Evolutionary conservation across 306 rosid species (phyloP).

Genomic region (Arachis hypogaea): DNA sequence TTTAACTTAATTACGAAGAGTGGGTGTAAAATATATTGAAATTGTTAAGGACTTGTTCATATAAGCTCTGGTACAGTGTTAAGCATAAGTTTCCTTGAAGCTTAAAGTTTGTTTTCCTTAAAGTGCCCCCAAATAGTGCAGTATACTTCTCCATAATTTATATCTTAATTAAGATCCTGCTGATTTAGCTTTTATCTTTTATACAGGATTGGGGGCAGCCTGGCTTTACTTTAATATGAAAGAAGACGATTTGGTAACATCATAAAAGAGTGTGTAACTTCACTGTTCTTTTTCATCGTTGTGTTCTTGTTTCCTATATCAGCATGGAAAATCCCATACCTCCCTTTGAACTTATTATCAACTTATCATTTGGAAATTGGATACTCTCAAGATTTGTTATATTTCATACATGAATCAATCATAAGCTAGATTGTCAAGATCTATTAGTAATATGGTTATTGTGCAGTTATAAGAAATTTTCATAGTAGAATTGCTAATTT

Average conservation of each 20-base stretch:
- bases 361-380: not conserved
- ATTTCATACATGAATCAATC: constrained; percentile 7
- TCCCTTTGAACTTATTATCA: not conserved
- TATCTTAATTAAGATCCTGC: constrained; percentile 28
- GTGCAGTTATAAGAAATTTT: too few species aligned
- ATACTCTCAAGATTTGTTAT: not conserved
- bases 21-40: too few species aligned
- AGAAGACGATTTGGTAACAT: constrained; percentile 80
- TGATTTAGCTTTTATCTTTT: constrained; percentile 1
- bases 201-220: too few species aligned
- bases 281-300: constrained; percentile 17
- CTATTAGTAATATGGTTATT: too few species aligned
- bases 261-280: constrained; percentile 74
- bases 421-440: not conserved
- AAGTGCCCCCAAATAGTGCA: constrained; percentile 4
- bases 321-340: constrained; percentile 13
- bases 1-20: not conserved
- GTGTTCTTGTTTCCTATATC: constrained; percentile 17
- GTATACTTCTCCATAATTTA: constrained; percentile 9
- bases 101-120: constrained; percentile 13
- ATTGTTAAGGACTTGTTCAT: too few species aligned
- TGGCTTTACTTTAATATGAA: constrained; percentile 67
- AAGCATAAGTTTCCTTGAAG: not conserved
- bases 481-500: too few species aligned
- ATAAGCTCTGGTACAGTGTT: too few species aligned